A percentile compares a stretch with the other conserved stretches of the same genome.
Conservation (phyloP, 1,139 yeast genomes). For the Meyerozyma sp. region DNA sequence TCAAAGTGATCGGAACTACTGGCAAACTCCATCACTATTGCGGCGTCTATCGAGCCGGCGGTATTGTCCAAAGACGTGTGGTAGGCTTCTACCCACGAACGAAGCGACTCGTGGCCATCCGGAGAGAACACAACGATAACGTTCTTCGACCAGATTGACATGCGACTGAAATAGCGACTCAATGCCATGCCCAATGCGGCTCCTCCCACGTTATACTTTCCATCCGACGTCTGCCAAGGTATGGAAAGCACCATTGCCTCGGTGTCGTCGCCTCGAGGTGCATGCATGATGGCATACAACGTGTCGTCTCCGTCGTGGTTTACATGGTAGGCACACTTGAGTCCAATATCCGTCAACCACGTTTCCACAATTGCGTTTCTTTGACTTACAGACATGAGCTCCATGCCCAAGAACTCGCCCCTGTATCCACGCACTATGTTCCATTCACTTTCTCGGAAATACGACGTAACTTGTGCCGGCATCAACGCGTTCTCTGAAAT, state of each 20-base stretch:
- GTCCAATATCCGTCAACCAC: slow-evolving; percentile 73
- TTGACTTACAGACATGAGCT: slow-evolving; percentile 21
- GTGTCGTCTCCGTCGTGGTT: slow-evolving; percentile 35
- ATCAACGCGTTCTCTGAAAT: slow-evolving; percentile 93
- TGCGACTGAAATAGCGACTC: slow-evolving; percentile 71
- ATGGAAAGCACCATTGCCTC: slow-evolving; percentile 91
- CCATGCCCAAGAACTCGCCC: slow-evolving; percentile 45
- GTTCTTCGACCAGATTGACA: slow-evolving; percentile 96
- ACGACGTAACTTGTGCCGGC: slow-evolving; percentile 94
- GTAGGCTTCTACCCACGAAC: slow-evolving; percentile 93
- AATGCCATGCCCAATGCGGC: slow-evolving; percentile 67
- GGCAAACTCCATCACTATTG: slow-evolving; percentile 78
- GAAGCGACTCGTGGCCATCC: slow-evolving; percentile 61
- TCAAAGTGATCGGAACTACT: slow-evolving; percentile 64
- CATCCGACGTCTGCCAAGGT: slow-evolving; percentile 69
- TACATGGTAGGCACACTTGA: slow-evolving; percentile 51
- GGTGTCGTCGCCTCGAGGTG: slow-evolving; percentile 94
- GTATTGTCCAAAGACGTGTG: slow-evolving; percentile 81
- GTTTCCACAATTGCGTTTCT: slow-evolving; percentile 42
- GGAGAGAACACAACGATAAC: slow-evolving; percentile 81
- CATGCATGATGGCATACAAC: slow-evolving; percentile 80
- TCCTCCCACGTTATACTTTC: slow-evolving; percentile 72
- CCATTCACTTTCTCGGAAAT: slow-evolving; percentile 94
- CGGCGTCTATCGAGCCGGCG: slow-evolving; percentile 95
- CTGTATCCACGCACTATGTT: slow-evolving; percentile 84